Evolutionary conservation across 495 filamentous ascomycete genomes (phyloP), one percentile per base, ranked within the genome.

Genomic region (Podospora conica): DNA sequence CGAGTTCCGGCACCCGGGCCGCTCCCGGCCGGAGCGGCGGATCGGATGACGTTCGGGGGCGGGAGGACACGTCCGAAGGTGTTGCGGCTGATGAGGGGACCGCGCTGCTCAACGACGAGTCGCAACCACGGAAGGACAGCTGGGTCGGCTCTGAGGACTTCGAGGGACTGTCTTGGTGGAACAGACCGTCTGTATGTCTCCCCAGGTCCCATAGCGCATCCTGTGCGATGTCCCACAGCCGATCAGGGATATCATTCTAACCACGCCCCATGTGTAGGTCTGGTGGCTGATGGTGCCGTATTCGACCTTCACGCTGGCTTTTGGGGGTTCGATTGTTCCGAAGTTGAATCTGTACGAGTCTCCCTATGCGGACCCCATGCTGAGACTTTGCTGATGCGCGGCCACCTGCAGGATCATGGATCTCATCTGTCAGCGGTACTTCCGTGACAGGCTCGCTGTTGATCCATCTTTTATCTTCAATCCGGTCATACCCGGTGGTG

Each of bases 251-350:
- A 9, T 60, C 60, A 61, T 64, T 11, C 20, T 64, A 48, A 48
- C 40, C 40, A 27, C 20, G 29, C 11, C 20, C 40, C 27, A 56
- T 48, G 40, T 64, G 56, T 31, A 96, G 91, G 84, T 96, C 40
- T 91, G 83, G 75, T 98, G 93, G 91, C 78, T 98, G 18, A 70
- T 98, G 10, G 86, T 84, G 0, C 88, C 91, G 4, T 92, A 91
- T 74, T 78, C 89, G 24, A 72, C 96, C 8, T 92, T 88, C 73
- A 89, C 91, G 0, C 78, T 96, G 55, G 93, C 92, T 0, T 92
- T 92, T 72, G 95, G 95, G 22, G 93, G 90, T 67, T 83, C 88
- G 24, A 77, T 91, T 3, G 91, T 96, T 4, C 91, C 90, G 9
- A 91, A 86, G 74, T 78, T 96, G 48, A 91, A 96, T 71, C 76